Evolutionary conservation across 305 asterid genomes (phyloP), one percentile per base, ranked within the genome.

Genomic region (Solanum hybrid): DNA sequence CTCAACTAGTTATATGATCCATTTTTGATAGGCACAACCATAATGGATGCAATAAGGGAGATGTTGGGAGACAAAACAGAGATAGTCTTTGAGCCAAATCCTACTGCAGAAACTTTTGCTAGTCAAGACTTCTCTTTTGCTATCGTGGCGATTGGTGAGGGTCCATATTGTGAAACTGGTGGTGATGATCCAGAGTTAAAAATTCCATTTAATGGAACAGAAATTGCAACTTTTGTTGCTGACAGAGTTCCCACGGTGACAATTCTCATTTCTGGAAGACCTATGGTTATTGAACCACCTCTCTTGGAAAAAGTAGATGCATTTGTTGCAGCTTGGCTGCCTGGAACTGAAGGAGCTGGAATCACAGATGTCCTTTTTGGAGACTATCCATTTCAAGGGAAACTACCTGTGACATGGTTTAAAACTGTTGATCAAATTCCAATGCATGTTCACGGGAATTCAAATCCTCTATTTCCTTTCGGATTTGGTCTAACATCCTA

Each of bases 261-360:
- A 12, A 92, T 97, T 89, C 90, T 97, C 90, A 92, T 97, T 85
- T 94, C 98, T 2, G 98, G 99, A 8, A 92, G 98, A 93, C 98
- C 99, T 77, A 89, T 97, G 94, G 90, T 91, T 82, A 37, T 97
- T 51, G 95, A 96, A 91, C 93, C 95, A 1, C n/a, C 57, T 29
- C 92, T 92, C 72, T 82, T 96, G 90, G 96, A 94, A 10, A 95
- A 95, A 91, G 92, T 92, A 24, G 97, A 95, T 2, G 97, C 96
- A 14, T 92, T 97, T 2, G 93, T 96, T 65, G 96, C 97, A 84
- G 98, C 98, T 51, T 97, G 99, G 99, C 91, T 97, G 36, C 99
- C 99, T 0, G 98, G 99, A 34, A 96, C 92, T 88, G 98, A 97
- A 94, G 97, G 98, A 39, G 89, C 77, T 0, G 99, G 98, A 26